phyloP scores from a whole-genome alignment of 2,329 filamentous ascomycete species.

The Cladophialophora yegresii region DNA sequence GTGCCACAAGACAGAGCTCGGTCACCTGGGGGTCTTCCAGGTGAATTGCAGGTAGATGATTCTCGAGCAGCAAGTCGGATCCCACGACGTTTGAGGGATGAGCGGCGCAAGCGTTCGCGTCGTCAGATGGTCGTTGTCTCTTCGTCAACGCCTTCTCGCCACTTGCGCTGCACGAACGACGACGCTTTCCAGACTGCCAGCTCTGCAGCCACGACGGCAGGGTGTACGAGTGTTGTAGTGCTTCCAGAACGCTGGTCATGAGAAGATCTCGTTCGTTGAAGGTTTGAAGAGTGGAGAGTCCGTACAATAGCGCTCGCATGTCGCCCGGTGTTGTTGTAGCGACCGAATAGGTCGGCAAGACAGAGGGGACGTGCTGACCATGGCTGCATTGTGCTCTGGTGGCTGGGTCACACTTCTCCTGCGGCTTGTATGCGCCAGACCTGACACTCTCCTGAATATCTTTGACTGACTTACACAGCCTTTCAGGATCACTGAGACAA shows the following conservation, averaged over 20 bases:
- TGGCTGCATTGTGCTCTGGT: background rate
- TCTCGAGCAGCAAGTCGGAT: background rate
- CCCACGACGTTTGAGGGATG: background rate
- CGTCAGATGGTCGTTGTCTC: conserved; percentile 4
- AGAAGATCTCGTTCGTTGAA: conserved; percentile 25
- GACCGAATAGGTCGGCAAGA: conserved; percentile 5
- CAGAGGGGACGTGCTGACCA: background rate
- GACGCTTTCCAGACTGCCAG: conserved; percentile 12
- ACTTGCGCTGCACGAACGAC: conserved; percentile 17
- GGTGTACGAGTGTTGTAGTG: conserved; percentile 27
- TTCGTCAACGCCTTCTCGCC: conserved; percentile 6
- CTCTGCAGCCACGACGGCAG: conserved; percentile 18
- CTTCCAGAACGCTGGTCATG: conserved; percentile 23
- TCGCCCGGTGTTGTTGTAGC: conserved; percentile 15
- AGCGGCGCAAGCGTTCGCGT: background rate
- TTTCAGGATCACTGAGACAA: conserved; percentile 45
- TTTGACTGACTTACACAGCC: conserved; percentile 47
- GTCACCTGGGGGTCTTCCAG: conserved; percentile 24
- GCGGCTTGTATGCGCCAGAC: background rate
- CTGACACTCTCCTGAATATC: conserved; percentile 24
- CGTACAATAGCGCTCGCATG: conserved; percentile 21
- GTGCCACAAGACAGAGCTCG: conserved; percentile 26
- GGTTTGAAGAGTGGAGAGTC: conserved; percentile 22
- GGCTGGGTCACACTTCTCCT: background rate
- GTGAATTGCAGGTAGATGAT: conserved; percentile 8